Evolutionary conservation across 805 yeast species (phyloP).

Genomic region (Yamadazyma laniorum): DNA sequence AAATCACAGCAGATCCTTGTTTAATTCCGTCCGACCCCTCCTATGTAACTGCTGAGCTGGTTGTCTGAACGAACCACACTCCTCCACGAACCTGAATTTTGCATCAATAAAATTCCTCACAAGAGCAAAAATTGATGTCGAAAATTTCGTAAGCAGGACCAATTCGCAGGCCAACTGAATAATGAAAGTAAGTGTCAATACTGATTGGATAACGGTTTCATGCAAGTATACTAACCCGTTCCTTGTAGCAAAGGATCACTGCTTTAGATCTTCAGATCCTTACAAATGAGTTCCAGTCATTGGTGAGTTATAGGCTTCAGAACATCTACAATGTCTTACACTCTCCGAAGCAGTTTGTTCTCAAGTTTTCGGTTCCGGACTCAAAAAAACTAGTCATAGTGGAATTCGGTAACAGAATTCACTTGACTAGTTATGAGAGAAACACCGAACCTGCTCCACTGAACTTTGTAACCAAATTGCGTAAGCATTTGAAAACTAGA

Average conservation of each 20-base stretch:
- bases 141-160: constrained; percentile 5
- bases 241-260: constrained; percentile 79
- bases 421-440: constrained; percentile 76
- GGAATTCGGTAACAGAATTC: constrained; percentile 84
- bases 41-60: too few species aligned
- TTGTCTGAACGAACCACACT: too few species aligned
- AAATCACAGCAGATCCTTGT: too few species aligned
- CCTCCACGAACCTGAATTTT: too few species aligned
- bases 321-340: constrained; percentile 81
- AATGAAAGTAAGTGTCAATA: constrained; percentile 14
- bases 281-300: constrained; percentile 59
- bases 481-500: constrained; percentile 82
- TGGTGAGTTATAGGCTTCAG: constrained; percentile 69
- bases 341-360: constrained; percentile 66
- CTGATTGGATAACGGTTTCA: background rate
- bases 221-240: constrained; percentile 8
- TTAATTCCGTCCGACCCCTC: too few species aligned
- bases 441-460: constrained; percentile 81
- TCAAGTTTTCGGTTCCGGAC: constrained; percentile 82
- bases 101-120: background rate
- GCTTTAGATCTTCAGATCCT: constrained; percentile 78
- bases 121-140: constrained; percentile 1
- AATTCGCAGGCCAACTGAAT: constrained; percentile 6
- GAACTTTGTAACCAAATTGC: constrained; percentile 76
- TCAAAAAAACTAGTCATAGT: constrained; percentile 71